phyloP scores from a whole-genome alignment of 495 filamentous ascomycete genomes.

The Penicillium waksmanii region DNA sequence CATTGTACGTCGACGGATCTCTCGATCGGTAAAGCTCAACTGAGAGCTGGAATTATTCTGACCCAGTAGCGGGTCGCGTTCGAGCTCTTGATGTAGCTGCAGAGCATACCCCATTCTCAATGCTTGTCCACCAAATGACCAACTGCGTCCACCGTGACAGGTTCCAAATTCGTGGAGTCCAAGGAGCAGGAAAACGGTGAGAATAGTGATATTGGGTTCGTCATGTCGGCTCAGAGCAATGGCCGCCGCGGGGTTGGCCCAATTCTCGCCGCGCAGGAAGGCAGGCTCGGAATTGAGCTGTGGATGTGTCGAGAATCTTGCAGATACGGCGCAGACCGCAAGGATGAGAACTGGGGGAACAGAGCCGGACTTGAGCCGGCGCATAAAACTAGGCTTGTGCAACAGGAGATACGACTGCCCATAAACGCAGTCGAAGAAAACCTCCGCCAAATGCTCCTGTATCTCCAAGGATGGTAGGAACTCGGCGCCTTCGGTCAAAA shows the following conservation, averaged over 20 bases:
- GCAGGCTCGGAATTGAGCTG: conserved; percentile 79
- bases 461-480: conserved; percentile 85
- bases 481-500: conserved; percentile 80
- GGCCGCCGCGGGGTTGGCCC: conserved; percentile 81
- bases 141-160: conserved; percentile 93
- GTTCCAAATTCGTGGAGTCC: conserved; percentile 96
- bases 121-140: conserved; percentile 93
- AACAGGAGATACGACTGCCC: conserved; percentile 95
- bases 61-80: conserved; percentile 72
- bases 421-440: conserved; percentile 96
- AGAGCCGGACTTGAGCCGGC: conserved; percentile 68
- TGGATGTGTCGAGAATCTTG: conserved; percentile 94
- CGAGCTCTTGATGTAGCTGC: conserved; percentile 92
- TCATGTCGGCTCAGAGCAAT: conserved; percentile 87
- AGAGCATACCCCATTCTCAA: conserved; percentile 96
- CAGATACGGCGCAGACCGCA: conserved; percentile 89
- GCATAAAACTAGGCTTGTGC: conserved; percentile 96
- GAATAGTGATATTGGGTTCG: conserved; percentile 92
- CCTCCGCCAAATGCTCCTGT: conserved; percentile 91
- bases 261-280: conserved; percentile 89
- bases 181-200: conserved; percentile 85
- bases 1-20: conserved; percentile 92
- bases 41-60: conserved; percentile 62
- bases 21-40: conserved; percentile 87
- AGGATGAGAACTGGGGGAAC: conserved; percentile 87